A percentile compares a stretch with the other conserved stretches of the same genome.
Evolutionary conservation across 2,329 filamentous ascomycete genomes (phyloP).

Genomic region (Pseudogymnoascus sp.): DNA sequence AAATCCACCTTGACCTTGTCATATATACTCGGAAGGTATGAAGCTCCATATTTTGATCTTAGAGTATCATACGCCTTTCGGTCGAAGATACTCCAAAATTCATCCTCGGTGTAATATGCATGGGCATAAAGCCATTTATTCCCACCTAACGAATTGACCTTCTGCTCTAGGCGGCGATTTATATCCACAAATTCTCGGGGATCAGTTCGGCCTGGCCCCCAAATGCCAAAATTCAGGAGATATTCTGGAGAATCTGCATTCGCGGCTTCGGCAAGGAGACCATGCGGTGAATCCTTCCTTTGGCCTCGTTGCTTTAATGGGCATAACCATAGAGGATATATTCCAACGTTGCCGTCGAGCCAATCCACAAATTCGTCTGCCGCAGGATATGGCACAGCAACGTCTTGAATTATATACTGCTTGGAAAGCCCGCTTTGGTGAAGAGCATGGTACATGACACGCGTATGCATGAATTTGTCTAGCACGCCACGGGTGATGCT

Average conservation of each 20-base stretch:
- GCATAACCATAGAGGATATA: slow-evolving; percentile 53
- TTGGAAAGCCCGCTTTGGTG: slow-evolving; percentile 48
- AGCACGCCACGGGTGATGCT: slow-evolving; percentile 48
- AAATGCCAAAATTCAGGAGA: slow-evolving; percentile 62
- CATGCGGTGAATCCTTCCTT: neutral
- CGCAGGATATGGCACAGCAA: slow-evolving; percentile 46
- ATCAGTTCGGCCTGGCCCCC: slow-evolving; percentile 61
- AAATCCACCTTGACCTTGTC: slow-evolving; percentile 38
- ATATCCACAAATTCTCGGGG: slow-evolving; percentile 50
- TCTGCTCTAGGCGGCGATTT: slow-evolving; percentile 64
- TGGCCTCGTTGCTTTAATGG: slow-evolving; percentile 33
- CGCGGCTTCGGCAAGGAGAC: slow-evolving; percentile 1
- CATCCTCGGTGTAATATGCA: slow-evolving; percentile 65
- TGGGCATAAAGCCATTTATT: slow-evolving; percentile 84
- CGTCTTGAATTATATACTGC: slow-evolving; percentile 54
- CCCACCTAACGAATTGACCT: slow-evolving; percentile 60
- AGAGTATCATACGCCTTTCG: slow-evolving; percentile 51
- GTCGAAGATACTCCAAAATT: slow-evolving; percentile 59
- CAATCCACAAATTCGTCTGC: slow-evolving; percentile 45
- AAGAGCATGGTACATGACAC: slow-evolving; percentile 54
- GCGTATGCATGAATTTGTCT: slow-evolving; percentile 52
- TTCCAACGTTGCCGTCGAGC: slow-evolving; percentile 35
- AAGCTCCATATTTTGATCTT: slow-evolving; percentile 53
- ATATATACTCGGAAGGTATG: slow-evolving; percentile 43
- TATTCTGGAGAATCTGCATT: slow-evolving; percentile 8